A percentile compares a stretch with the other conserved stretches of the same genome.
Evolutionary conservation across 495 filamentous ascomycete genomes (phyloP).

Genomic region (Letharia lupina): DNA sequence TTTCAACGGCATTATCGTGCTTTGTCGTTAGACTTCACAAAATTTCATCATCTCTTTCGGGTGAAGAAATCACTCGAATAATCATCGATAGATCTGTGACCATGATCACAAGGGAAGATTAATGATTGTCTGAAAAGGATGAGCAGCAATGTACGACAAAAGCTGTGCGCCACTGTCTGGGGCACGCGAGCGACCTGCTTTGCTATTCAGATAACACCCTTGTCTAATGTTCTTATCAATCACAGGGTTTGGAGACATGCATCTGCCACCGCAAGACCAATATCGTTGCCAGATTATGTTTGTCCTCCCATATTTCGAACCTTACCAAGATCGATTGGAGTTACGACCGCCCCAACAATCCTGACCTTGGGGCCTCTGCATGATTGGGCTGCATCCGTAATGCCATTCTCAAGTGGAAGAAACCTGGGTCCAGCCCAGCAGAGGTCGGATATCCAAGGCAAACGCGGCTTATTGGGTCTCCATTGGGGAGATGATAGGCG

Average conservation of each 20-base stretch:
- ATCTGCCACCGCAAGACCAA: background rate
- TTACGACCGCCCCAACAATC: background rate
- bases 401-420: background rate
- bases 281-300: background rate
- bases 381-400: background rate
- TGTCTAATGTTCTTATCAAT: background rate
- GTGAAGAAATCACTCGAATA: too few relatives aligned
- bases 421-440: background rate
- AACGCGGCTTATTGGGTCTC: background rate
- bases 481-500: background rate
- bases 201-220: background rate
- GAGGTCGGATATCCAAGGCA: background rate
- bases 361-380: background rate
- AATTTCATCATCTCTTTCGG: background rate
- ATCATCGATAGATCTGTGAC: background rate
- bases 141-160: slow-evolving; percentile 47
- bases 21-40: background rate
- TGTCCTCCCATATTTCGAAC: background rate
- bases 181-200: slow-evolving; percentile 13
- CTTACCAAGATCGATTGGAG: background rate
- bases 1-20: background rate
- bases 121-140: slow-evolving; percentile 30
- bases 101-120: slow-evolving; percentile 6
- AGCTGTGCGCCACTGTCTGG: slow-evolving; percentile 34
- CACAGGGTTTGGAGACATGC: background rate